Evolutionary conservation across 306 rosid species (phyloP).

Genomic region (Malus orientalis): DNA sequence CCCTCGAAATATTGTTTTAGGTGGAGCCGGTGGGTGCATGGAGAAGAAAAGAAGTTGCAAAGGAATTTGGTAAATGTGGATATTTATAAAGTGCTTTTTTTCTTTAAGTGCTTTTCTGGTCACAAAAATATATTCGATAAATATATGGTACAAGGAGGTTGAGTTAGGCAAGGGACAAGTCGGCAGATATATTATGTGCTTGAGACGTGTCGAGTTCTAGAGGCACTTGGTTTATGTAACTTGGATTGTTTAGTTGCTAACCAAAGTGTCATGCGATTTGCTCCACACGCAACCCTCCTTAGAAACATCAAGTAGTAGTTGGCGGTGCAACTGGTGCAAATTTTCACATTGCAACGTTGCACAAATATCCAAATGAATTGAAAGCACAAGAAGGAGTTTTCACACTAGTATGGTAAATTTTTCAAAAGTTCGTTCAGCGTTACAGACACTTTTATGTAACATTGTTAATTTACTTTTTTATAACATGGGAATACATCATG

Average conservation of each 20-base stretch:
- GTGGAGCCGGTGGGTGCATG: background rate
- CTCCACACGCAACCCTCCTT: conserved; percentile 36
- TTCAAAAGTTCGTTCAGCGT: too few species aligned
- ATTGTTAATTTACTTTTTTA: too few species aligned
- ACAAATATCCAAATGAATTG: background rate
- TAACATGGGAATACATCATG: too few species aligned
- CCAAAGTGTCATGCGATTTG: conserved; percentile 16
- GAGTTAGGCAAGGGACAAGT: conserved; percentile 32
- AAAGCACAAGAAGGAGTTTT: too few species aligned
- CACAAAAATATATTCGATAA: background rate
- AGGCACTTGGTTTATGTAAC: background rate
- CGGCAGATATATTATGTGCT: conserved; percentile 8
- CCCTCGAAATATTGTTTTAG: background rate
- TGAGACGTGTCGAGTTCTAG: conserved; percentile 20
- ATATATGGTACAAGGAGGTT: conserved; percentile 13
- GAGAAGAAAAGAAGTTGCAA: background rate
- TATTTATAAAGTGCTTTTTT: background rate
- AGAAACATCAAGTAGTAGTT: conserved; percentile 9
- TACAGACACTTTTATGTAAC: too few species aligned
- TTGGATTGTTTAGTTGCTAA: conserved; percentile 25
- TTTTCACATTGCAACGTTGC: background rate
- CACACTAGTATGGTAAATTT: too few species aligned
- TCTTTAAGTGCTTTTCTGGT: conserved; percentile 2
- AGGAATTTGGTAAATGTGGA: conserved; percentile 18
- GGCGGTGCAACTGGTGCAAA: background rate